A percentile compares a stretch with the other conserved stretches of the same genome.
These are phyloP conservation scores for Monosporascus sp. DNA, from an alignment of 2,329 filamentous ascomycete species.

Conservation along the genomic window DNA sequence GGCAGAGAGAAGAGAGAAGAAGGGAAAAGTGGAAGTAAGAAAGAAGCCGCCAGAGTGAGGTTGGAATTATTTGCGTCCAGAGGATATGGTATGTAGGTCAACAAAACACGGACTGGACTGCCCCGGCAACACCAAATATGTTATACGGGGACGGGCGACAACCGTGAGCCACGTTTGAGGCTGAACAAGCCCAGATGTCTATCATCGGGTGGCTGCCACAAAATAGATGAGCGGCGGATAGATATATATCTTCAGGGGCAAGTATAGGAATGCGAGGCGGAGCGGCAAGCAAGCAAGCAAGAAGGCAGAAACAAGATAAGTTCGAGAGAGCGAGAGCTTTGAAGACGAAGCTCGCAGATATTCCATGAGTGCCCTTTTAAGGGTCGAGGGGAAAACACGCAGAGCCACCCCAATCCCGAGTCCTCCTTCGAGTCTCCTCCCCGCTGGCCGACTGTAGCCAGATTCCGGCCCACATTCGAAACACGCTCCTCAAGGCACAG, in stretches of 20 bases:
- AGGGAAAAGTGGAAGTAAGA: constrained; percentile 4
- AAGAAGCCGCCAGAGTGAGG: constrained; percentile 11
- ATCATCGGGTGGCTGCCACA: background rate
- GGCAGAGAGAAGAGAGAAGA: constrained; percentile 2
- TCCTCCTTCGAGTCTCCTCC: background rate
- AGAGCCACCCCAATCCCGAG: background rate
- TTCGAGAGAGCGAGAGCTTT: constrained; percentile 1
- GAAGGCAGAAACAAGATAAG: background rate
- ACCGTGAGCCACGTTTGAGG: constrained; percentile 21
- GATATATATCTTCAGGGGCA: background rate
- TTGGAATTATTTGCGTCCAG: constrained; percentile 10
- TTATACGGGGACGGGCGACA: constrained; percentile 13
- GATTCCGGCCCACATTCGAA: background rate
- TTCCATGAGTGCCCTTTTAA: constrained; percentile 16
- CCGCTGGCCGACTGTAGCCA: background rate
- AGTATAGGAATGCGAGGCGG: constrained; percentile 25
- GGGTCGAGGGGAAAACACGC: background rate
- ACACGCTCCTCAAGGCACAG: background rate
- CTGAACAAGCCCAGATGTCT: constrained; percentile 16
- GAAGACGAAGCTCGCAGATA: constrained; percentile 9
- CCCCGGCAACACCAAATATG: constrained; percentile 23
- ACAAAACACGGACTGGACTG: constrained; percentile 25
- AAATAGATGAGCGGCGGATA: background rate
- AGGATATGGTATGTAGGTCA: constrained; percentile 25
- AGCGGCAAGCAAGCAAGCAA: constrained; percentile 7